phyloP scores from a whole-genome alignment of 257 asterid genomes.

The Gynochthodes officinalis region DNA sequence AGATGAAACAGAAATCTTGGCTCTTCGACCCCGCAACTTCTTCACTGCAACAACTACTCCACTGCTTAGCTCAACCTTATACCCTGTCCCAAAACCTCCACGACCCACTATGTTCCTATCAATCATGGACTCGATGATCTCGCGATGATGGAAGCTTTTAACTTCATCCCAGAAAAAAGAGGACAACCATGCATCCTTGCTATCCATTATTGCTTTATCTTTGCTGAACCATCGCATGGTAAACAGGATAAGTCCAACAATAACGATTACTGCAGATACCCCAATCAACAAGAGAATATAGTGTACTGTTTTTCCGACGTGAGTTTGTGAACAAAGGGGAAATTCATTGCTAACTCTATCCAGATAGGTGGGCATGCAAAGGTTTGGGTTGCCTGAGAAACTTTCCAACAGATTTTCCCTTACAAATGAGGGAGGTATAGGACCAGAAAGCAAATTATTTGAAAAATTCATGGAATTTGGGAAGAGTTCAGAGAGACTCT shows the following conservation, averaged over 20 bases:
- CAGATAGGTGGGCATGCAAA: conserved; percentile 41
- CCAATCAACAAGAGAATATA: conserved; percentile 52
- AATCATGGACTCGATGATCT: conserved; percentile 65
- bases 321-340: conserved; percentile 34
- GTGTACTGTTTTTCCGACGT: conserved; percentile 34
- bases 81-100: conserved; percentile 89
- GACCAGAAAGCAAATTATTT: conserved; percentile 66
- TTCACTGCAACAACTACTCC: conserved; percentile 75
- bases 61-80: conserved; percentile 56
- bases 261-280: conserved; percentile 40
- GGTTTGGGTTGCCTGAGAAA: conserved; percentile 60
- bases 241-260: conserved; percentile 44
- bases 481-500: conserved; percentile 37
- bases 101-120: conserved; percentile 83
- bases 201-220: conserved; percentile 31
- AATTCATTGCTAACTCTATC: conserved; percentile 29
- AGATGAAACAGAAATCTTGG: conserved; percentile 35
- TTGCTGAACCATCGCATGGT: conserved; percentile 49
- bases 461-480: conserved; percentile 82
- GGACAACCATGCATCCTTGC: conserved; percentile 45
- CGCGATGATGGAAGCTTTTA: conserved; percentile 72
- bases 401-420: conserved; percentile 67
- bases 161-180: conserved; percentile 62
- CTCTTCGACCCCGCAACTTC: conserved; percentile 66
- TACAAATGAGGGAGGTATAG: conserved; percentile 51